Evolutionary conservation across 768 basidiomycete genomes (phyloP), one percentile per base, ranked within the genome.

Genomic region (Auricularia sp.): DNA sequence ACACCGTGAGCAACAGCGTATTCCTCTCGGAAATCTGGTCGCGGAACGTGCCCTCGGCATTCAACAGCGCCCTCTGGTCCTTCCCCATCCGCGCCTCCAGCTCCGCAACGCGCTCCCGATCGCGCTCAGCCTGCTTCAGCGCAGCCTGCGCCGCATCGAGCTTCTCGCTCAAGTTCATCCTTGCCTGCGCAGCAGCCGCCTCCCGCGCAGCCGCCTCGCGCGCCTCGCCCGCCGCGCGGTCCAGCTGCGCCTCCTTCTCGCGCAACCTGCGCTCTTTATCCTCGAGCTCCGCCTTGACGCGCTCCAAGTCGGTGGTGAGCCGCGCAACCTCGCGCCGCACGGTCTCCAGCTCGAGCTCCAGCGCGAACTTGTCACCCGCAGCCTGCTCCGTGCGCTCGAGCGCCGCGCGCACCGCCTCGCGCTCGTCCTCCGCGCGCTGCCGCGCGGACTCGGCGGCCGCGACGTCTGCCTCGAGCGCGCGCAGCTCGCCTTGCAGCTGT

Each of bases 11-110:
- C 63, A 98, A 77, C 36, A 98, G 79, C 33, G 93, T 94, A 73
- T 94, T 97, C 64, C 94, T 80, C 79, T 98, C 96, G 18, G 92
- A 94, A 39, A 96, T 75, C 76, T 98, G 95, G 75, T 96, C 92
- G 34, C 94, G 82, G 72, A 91, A 94, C 75, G 92, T 88, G 63
- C 77, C 83, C 75, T 96, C 94, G 2, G 87, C 85, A 29, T 76
- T 73, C 67, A 92, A 73, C 65, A 94, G 72, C 51, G 84, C 80
- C 44, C 90, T 80, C 73, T 94, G 90, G 67, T 94, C 93, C 74
- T 92, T 92, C 47, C 85, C 83, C 67, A 95, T 75, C 65, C 92
- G 79, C 66, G 82, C 80, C 77, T 98, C 96, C 58, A 97, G 77
- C 33, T 94, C 90, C 18, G 81, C 79, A 3, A 88, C 80, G 62